These are phyloP conservation scores for Aspergillus bridgeri DNA, from an alignment of 495 filamentous ascomycete species.

Conservation along the genomic window DNA sequence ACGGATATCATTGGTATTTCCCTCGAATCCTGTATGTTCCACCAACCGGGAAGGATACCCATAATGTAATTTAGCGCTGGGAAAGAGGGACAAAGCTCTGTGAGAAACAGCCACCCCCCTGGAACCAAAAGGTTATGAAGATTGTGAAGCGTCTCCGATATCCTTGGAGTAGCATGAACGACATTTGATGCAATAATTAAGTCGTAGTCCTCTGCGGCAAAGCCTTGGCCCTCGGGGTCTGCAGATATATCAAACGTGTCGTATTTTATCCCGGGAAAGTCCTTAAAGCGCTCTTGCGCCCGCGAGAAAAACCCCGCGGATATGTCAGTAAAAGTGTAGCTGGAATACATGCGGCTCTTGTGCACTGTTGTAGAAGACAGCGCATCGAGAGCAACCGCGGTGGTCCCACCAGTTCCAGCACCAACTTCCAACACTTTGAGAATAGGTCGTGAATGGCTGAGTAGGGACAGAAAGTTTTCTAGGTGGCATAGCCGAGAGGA, in stretches of 20 bases:
- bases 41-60: constrained; percentile 31
- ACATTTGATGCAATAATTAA: constrained; percentile 51
- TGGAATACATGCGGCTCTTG: constrained; percentile 11
- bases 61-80: constrained; percentile 19
- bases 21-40: constrained; percentile 25
- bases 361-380: constrained; percentile 19
- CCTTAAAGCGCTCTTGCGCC: constrained; percentile 42
- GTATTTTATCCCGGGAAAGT: constrained; percentile 40
- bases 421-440: constrained; percentile 47
- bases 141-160: constrained; percentile 40
- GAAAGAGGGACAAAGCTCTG: constrained; percentile 22
- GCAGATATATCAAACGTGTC: constrained; percentile 44
- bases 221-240: constrained; percentile 48
- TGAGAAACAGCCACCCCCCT: constrained; percentile 22
- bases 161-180: constrained; percentile 45
- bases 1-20: constrained; percentile 24
- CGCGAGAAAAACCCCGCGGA: constrained; percentile 48
- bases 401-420: constrained; percentile 39
- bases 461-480: constrained; percentile 14
- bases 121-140: constrained; percentile 28
- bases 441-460: constrained; percentile 36
- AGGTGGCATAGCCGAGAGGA: not conserved
- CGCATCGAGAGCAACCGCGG: constrained; percentile 16
- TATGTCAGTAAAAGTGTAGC: constrained; percentile 40
- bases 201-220: constrained; percentile 44